Conservation (phyloP, 73 alveolate species). For the Stentor coeruleus region DNA sequence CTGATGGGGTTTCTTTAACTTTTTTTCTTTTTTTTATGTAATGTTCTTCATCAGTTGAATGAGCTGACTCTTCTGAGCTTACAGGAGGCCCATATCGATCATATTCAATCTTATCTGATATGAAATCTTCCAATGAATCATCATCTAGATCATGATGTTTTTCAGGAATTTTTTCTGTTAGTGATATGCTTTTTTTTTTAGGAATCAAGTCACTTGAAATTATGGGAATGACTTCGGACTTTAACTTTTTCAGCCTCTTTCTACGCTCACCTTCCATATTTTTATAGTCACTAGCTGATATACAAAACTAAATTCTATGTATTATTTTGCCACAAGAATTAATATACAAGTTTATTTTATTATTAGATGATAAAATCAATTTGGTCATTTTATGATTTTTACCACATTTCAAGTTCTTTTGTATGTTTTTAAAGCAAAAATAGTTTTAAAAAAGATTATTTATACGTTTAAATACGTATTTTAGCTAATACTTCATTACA, state of each 20-base stretch:
- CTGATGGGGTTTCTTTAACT: neutral
- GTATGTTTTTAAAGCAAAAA: too few species aligned
- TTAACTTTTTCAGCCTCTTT: neutral
- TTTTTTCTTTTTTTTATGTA: neutral
- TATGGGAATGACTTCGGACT: neutral
- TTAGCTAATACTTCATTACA: neutral
- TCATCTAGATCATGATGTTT: slow-evolving; percentile 1
- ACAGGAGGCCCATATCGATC: neutral
- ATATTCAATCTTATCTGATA: slow-evolving; percentile 8
- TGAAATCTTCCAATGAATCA: slow-evolving; percentile 9
- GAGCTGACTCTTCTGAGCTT: slow-evolving; percentile 4
- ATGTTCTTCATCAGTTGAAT: neutral
- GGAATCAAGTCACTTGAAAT: neutral
- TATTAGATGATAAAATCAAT: too few species aligned
- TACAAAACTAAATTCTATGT: too few species aligned
- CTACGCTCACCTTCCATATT: neutral
- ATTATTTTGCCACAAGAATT: too few species aligned
- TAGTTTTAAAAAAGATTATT: too few species aligned
- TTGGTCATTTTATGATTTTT: too few species aligned
- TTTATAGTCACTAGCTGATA: neutral
- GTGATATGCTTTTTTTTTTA: neutral
- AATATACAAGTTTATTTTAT: too few species aligned
- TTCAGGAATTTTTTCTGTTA: neutral
- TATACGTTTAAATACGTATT: too few species aligned
- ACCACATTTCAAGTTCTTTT: too few species aligned